phyloP scores from a whole-genome alignment of 2,329 filamentous ascomycete species.

The Fusarium abutilonis region DNA sequence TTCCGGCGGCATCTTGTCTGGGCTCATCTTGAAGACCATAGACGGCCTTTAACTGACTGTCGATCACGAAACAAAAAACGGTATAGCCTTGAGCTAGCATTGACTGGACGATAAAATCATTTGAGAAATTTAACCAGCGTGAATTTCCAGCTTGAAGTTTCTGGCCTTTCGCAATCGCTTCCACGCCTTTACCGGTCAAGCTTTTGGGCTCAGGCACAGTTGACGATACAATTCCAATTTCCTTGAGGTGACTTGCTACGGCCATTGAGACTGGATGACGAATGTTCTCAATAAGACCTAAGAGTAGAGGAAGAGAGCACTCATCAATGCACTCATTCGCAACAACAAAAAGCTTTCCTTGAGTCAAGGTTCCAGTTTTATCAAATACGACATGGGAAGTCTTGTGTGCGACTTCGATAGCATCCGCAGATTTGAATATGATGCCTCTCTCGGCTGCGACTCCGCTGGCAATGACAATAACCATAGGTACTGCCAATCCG shows the following conservation, averaged over 20 bases:
- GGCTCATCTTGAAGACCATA: constrained; percentile 60
- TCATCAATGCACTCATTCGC: constrained; percentile 9
- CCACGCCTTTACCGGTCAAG: constrained; percentile 59
- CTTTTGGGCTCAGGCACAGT: constrained; percentile 49
- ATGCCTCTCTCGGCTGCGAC: constrained; percentile 72
- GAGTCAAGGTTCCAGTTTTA: constrained; percentile 81
- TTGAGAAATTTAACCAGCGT: constrained; percentile 56
- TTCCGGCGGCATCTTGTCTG: constrained; percentile 54
- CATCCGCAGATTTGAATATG: constrained; percentile 73
- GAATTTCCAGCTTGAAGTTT: constrained; percentile 61
- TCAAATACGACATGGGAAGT: constrained; percentile 77
- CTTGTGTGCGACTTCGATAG: constrained; percentile 70
- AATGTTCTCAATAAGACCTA: constrained; percentile 52
- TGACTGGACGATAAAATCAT: constrained; percentile 47
- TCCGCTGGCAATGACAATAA: constrained; percentile 75
- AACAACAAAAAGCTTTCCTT: constrained; percentile 61
- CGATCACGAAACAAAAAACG: constrained; percentile 59
- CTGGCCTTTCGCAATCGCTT: constrained; percentile 46
- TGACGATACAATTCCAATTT: constrained; percentile 8
- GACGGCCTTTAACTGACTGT: constrained; percentile 50
- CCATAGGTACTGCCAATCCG: constrained; percentile 79
- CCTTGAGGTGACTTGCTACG: constrained; percentile 55
- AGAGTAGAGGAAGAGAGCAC: constrained; percentile 35
- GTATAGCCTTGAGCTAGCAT: constrained; percentile 54
- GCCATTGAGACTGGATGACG: constrained; percentile 65